Evolutionary conservation across 345 rosid species (phyloP).

Genomic region (Eucalyptus tenuipes): DNA sequence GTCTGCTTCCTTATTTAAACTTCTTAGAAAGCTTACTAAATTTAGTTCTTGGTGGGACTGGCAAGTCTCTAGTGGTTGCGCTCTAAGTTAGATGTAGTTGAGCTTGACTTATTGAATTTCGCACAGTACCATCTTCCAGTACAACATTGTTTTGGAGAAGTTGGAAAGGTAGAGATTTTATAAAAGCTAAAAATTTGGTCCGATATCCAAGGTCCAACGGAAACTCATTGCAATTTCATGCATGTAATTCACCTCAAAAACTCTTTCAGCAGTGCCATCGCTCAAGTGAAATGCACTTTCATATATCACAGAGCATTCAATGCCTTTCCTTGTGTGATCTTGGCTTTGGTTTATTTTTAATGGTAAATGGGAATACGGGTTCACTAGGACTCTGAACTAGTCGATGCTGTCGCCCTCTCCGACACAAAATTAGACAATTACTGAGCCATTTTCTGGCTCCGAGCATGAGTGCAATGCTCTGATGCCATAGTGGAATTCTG

Average conservation of each 20-base stretch:
- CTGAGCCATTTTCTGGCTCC: neutral
- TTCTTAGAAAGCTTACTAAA: neutral
- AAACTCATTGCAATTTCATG: neutral
- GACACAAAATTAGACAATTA: neutral
- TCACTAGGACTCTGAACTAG: neutral
- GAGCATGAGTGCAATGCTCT: neutral
- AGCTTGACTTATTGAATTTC: accelerated
- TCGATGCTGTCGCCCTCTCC: accelerated
- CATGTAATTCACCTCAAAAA: neutral
- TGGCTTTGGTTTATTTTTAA: neutral
- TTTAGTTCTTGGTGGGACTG: neutral
- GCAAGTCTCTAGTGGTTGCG: neutral
- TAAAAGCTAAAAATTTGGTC: neutral
- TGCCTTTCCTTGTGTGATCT: neutral
- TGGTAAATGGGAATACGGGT: accelerated
- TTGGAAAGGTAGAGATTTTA: neutral
- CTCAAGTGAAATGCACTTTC: neutral
- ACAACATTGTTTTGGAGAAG: neutral
- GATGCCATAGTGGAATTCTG: neutral
- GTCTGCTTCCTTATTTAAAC: neutral
- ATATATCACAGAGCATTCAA: neutral
- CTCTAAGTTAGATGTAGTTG: neutral
- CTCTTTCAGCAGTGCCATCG: neutral
- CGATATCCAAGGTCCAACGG: neutral
- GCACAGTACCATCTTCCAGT: neutral